phyloP scores from a whole-genome alignment of 1,284 basidiomycete species.

The Garcileccinum viscosum region DNA sequence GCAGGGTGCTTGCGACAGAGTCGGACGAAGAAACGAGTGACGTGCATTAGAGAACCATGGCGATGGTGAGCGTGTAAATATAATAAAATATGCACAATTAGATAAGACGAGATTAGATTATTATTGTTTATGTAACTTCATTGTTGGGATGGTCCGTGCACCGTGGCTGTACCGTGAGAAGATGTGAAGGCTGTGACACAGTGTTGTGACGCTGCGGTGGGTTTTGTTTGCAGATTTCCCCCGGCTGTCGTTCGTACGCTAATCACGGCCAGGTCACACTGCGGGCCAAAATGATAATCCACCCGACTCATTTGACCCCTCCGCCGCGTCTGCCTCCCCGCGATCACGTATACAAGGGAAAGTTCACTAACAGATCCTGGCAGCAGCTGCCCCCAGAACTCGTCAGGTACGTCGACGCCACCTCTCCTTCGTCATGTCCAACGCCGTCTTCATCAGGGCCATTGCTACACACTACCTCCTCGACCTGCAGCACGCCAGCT shows the following conservation, averaged over 20 bases:
- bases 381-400: conserved; percentile 72
- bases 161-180: conserved; percentile 33
- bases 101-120: conserved; percentile 26
- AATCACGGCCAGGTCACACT: conserved; percentile 45
- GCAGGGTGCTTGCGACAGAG: conserved; percentile 21
- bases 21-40: conserved; percentile 22
- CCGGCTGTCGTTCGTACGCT: conserved; percentile 45
- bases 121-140: conserved; percentile 18
- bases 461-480: conserved; percentile 68
- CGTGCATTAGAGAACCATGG: conserved; percentile 19
- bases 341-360: conserved; percentile 64
- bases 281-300: conserved; percentile 42
- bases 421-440: conserved; percentile 19
- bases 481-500: conserved; percentile 49
- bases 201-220: conserved; percentile 33
- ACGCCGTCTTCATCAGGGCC: conserved; percentile 45
- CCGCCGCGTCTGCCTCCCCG: conserved; percentile 33
- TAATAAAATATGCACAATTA: conserved; percentile 6
- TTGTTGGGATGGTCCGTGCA: conserved; percentile 33
- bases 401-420: conserved; percentile 58
- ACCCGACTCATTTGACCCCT: conserved; percentile 26
- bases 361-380: conserved; percentile 70
- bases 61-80: background rate
- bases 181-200: conserved; percentile 36
- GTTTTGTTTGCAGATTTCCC: conserved; percentile 37